A percentile compares a stretch with the other conserved stretches of the same genome.
Evolutionary conservation across 1,139 yeast species (phyloP).

Genomic region (Sugiyamaella paludigena): DNA sequence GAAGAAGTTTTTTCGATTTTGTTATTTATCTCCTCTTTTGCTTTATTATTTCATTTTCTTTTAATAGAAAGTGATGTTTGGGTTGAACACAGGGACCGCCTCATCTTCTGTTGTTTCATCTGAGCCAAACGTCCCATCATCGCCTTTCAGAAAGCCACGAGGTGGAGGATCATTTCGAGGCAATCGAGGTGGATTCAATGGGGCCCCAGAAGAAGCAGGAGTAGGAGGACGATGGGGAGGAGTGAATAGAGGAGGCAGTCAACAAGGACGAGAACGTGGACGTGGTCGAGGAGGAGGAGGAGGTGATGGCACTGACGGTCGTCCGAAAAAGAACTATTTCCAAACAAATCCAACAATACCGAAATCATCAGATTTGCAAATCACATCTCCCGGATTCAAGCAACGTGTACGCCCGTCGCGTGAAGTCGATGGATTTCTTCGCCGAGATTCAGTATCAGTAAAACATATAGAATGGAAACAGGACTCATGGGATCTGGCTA

Average conservation of each 20-base stretch:
- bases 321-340: neutral
- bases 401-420: constrained; percentile 7
- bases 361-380: neutral
- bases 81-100: too few relatives aligned
- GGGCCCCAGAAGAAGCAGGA: too few relatives aligned
- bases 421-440: constrained; percentile 4
- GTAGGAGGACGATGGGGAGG: neutral
- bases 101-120: too few relatives aligned
- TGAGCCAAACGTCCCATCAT: too few relatives aligned
- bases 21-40: too few relatives aligned
- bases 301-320: neutral
- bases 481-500: constrained; percentile 53
- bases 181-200: too few relatives aligned
- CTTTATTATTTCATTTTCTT: too few relatives aligned
- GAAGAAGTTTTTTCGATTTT: too few relatives aligned
- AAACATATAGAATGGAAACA: constrained; percentile 13
- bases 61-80: too few relatives aligned
- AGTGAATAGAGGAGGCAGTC: constrained; percentile 3
- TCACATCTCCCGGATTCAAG: constrained; percentile 10
- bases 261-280: neutral
- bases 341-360: constrained; percentile 1
- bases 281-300: constrained; percentile 5
- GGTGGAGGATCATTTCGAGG: too few relatives aligned
- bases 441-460: constrained; percentile 1
- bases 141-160: too few relatives aligned